These are phyloP conservation scores for Xylaria bambusicola DNA, from an alignment of 495 filamentous ascomycete genomes.

Conservation along the genomic window DNA sequence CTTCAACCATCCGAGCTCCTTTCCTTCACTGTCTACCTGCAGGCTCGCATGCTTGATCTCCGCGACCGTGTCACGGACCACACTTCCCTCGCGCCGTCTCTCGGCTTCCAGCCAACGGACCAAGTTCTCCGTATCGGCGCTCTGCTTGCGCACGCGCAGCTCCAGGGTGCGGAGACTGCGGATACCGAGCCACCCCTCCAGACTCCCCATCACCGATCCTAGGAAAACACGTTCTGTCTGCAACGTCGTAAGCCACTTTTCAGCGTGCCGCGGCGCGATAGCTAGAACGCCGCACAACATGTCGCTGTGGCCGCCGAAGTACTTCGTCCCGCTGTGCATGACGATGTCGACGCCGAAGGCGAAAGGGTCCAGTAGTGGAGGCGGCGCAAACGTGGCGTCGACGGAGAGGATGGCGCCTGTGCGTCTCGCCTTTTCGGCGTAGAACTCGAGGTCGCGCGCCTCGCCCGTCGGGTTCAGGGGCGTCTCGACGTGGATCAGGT, in stretches of 20 bases:
- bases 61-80: slow-evolving; percentile 55
- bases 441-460: slow-evolving; percentile 68
- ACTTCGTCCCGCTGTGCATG: slow-evolving; percentile 93
- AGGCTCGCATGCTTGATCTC: slow-evolving; percentile 75
- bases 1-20: slow-evolving; percentile 61
- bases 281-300: slow-evolving; percentile 83
- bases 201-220: slow-evolving; percentile 84
- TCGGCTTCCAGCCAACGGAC: slow-evolving; percentile 68
- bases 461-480: slow-evolving; percentile 87
- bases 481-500: slow-evolving; percentile 89
- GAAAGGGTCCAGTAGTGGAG: slow-evolving; percentile 85
- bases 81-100: slow-evolving; percentile 38
- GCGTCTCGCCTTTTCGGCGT: slow-evolving; percentile 69
- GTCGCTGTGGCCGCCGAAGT: slow-evolving; percentile 92
- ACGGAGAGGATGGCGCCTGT: slow-evolving; percentile 77
- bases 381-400: slow-evolving; percentile 92
- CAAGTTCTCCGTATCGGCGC: slow-evolving; percentile 63
- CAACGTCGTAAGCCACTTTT: slow-evolving; percentile 60
- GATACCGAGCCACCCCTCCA: slow-evolving; percentile 92
- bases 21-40: slow-evolving; percentile 61
- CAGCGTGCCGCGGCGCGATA: slow-evolving; percentile 57
- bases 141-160: slow-evolving; percentile 75
- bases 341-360: slow-evolving; percentile 75
- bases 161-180: slow-evolving; percentile 84
- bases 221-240: slow-evolving; percentile 66